A percentile compares a stretch with the other conserved stretches of the same genome.
These are phyloP conservation scores for Dendrobium catenatum DNA, from an alignment of 106 monocot genomes.

Conservation along the genomic window DNA sequence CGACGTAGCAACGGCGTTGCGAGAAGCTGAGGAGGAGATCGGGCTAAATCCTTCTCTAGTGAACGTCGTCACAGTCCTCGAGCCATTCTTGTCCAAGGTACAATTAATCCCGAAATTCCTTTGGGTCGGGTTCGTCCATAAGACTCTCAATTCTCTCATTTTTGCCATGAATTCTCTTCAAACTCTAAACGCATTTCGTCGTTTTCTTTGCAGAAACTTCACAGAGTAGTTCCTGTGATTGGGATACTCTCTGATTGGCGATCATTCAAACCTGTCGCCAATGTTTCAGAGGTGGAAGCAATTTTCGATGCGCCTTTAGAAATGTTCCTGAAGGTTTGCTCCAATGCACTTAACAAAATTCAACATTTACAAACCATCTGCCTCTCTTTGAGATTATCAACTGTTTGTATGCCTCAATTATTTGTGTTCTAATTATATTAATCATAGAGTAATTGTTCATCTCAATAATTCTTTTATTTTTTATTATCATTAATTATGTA, in stretches of 20 bases:
- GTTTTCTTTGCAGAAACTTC: conserved; percentile 50
- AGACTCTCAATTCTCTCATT: too few relatives aligned
- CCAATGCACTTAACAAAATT: not conserved
- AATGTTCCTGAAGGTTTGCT: conserved; percentile 80
- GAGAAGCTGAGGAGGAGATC: conserved; percentile 49
- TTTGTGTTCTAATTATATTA: too few relatives aligned
- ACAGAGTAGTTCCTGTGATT: conserved; percentile 66
- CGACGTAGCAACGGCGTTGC: conserved; percentile 28
- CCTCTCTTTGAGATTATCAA: not conserved
- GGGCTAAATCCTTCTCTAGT: conserved; percentile 44
- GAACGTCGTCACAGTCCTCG: conserved; percentile 41
- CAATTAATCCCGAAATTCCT: not conserved
- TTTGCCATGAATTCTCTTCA: too few relatives aligned
- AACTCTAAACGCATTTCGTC: not conserved
- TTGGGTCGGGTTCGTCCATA: too few relatives aligned
- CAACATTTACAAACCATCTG: not conserved
- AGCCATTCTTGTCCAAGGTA: conserved; percentile 72
- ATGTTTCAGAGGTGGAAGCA: conserved; percentile 62
- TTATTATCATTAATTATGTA: too few relatives aligned
- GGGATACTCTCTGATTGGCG: conserved; percentile 50
- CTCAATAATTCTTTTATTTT: too few relatives aligned
- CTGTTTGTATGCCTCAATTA: too few relatives aligned
- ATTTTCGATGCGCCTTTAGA: conserved; percentile 85
- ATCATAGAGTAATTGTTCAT: too few relatives aligned
- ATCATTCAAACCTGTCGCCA: conserved; percentile 49